Evolutionary conservation across 306 rosid species (phyloP), one percentile per base, ranked within the genome.

Genomic region (Pyrus pyrifolia): DNA sequence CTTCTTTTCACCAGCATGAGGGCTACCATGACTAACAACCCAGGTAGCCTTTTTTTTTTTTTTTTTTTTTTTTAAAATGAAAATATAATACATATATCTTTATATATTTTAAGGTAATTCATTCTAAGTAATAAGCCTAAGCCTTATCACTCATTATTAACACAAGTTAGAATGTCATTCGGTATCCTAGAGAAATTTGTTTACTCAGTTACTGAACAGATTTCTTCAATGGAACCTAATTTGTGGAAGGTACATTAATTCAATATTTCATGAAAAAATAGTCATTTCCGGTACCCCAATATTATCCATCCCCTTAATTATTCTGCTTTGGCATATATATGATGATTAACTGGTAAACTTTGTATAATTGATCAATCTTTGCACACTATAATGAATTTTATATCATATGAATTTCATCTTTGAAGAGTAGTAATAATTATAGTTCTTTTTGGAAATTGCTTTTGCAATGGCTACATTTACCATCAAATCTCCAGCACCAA

Each of bases 401-500:
- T 23, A 75, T 64, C 55, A 15, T 17, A 68, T 75, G 59, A 57
- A 64, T 31, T 35, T 64, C 38, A 18, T 55, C 63, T 71, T 72
- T 33, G 21, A 38, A 67, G 63, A 45, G 78, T 61, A 30, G 72
- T 62, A 73, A 82, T 78, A 73, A 82, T 77, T 15, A 49, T 78
- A 45, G 25, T 68, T 61, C 69, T 77, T 78, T 73, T 58, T 45
- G 58, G 52, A 42, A 42, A 66, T 11, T 67, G 58, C 68, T 33
- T 35, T 68, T 13, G 29, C 78, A 49, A 71, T 58, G 52, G 35
- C 73, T 25, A 31, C 10, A 67, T 61, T 61, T 25, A 68, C 81
- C 72, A 25, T 80, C 80, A 77, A 80, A 80, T 84, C 82, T 77
- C 74, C 81, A 44, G 77, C 79, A 65, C 66, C 68, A 45, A 58